phyloP scores from a whole-genome alignment of 345 rosid species.

The Moricandia arvensis region DNA sequence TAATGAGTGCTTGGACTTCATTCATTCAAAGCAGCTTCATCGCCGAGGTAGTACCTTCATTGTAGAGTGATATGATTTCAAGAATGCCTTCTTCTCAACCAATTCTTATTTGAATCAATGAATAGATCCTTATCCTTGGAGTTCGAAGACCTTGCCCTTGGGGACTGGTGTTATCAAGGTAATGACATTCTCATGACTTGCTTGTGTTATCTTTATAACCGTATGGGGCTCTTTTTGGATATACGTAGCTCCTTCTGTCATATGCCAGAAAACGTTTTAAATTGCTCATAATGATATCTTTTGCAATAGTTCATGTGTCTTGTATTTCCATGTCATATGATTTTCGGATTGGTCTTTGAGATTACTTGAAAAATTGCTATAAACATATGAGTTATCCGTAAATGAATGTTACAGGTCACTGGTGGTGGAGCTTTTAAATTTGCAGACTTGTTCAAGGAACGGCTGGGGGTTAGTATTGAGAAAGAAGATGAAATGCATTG shows the following conservation, averaged over 20 bases:
- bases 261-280: no score
- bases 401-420: constrained; percentile 62
- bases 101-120: constrained; percentile 1
- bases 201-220: not conserved
- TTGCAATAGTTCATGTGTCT: not conserved
- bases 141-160: constrained; percentile 35
- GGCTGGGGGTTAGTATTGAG: constrained; percentile 91
- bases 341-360: not conserved
- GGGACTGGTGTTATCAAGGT: constrained; percentile 44
- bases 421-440: constrained; percentile 98
- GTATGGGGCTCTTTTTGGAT: no score
- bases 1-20: constrained; percentile 90
- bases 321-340: constrained; percentile 8
- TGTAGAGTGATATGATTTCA: not conserved
- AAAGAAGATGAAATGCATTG: constrained; percentile 99
- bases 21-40: constrained; percentile 94
- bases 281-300: not conserved
- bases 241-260: constrained; percentile 11
- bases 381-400: constrained; percentile 1
- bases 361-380: constrained; percentile 4
- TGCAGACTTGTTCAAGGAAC: constrained; percentile 89
- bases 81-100: not conserved
- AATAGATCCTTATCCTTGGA: constrained; percentile 42
- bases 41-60: constrained; percentile 48
- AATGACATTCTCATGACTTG: not conserved